Evolutionary conservation across 768 basidiomycete species (phyloP), one percentile per base, ranked within the genome.

Genomic region (Kondoa malvinella): DNA sequence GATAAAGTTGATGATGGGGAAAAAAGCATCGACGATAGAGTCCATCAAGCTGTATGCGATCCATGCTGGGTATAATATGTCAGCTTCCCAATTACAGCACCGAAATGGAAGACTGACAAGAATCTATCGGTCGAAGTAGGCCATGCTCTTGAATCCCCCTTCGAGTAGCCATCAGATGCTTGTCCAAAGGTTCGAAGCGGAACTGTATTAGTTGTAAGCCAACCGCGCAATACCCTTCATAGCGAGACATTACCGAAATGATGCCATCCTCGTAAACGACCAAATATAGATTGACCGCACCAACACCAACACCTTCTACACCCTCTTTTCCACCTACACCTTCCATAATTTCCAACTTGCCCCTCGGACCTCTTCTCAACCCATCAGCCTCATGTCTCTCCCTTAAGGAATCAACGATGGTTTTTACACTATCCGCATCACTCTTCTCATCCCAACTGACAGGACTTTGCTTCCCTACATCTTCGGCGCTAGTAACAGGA

Each of bases 11-110:
- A 92, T 79, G 68, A 90, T 81, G 0, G 89, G 89, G 76, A 91
- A 90, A 78, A 92, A 92, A 0, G 88, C 86, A 75, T 96, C 92
- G 26, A 96, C 91, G 65, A 96, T 85, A 0, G 90, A 92, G 74
- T 95, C 92, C 71, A 96, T 79, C 66, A 95, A 81, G 26, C 86
- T 87, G 76, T 96, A 91, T 0, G 89, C 90, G 71, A 96, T 88
- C 89, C 90, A 94, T 75, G 92, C 92, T 90, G 72, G 3, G 27
- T 59, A 68, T 31, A 30, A 66, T 69, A 21, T 40, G 40, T 50
- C 50, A 25, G 56, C 30, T 30, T 29, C 64, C 25, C 15, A 58
- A 64, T 30, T 34, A 50, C 0, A 63, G 40, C 2, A 34, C n/a
- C n/a, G 27, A 58, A 26, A 26, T 21, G 27, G 0, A 3, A 1